Percentiles rank a stretch among this genome's conserved stretches.
Conservation (phyloP, 768 basidiomycete genomes). For the Termitomyces sp. region DNA sequence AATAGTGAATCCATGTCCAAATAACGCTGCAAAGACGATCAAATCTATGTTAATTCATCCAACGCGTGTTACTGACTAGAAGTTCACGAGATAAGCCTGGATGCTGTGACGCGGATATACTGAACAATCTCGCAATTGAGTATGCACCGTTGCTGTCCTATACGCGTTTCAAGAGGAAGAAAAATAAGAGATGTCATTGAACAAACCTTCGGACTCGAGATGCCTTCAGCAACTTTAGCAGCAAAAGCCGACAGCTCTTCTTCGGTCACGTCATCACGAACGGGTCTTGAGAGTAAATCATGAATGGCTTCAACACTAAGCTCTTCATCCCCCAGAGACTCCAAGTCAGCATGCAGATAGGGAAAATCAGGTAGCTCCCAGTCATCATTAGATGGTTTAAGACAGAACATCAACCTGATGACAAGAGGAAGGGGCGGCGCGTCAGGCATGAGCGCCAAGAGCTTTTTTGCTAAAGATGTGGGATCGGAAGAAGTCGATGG, state of each 20-base stretch:
- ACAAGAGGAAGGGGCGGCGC: conserved; percentile 60
- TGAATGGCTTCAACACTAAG: conserved; percentile 57
- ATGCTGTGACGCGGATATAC: conserved; percentile 61
- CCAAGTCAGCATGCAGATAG: conserved; percentile 59
- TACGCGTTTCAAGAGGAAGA: not conserved
- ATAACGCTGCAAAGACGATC: conserved; percentile 37
- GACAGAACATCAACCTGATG: conserved; percentile 70
- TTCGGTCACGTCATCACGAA: conserved; percentile 47
- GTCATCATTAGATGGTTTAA: conserved; percentile 75
- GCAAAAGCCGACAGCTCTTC: conserved; percentile 53
- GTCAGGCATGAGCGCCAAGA: conserved; percentile 57
- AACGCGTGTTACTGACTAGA: conserved; percentile 26
- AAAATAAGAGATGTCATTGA: not conserved
- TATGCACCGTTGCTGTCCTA: conserved; percentile 55
- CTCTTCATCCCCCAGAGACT: conserved; percentile 37
- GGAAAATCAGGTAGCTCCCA: conserved; percentile 77
- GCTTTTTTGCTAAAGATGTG: conserved; percentile 50
- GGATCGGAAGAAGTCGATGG: conserved; percentile 58
- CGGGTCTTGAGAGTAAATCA: conserved; percentile 47
- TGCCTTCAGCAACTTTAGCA: conserved; percentile 44
- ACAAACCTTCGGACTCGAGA: conserved; percentile 49
- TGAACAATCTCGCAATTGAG: conserved; percentile 56
- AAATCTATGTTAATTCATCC: not conserved
- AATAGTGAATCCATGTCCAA: conserved; percentile 52
- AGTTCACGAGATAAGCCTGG: conserved; percentile 48